Percentiles rank a stretch among this genome's conserved stretches.
Conservation (phyloP, 2,329 filamentous ascomycete species). For the Massarina eburnea region DNA sequence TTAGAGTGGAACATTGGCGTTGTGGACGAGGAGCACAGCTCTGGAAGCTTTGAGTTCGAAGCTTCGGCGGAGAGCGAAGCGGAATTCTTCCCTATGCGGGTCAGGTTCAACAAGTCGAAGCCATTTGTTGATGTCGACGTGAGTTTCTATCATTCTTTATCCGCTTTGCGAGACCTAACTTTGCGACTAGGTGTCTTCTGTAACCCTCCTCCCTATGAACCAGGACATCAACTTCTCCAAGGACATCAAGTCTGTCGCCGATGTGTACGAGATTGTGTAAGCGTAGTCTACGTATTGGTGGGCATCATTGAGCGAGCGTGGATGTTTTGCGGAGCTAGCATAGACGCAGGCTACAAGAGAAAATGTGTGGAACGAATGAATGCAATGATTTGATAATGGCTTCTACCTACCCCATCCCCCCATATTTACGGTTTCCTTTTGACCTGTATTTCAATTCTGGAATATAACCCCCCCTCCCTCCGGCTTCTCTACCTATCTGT, state of each 20-base stretch:
- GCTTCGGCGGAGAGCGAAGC: constrained; percentile 83
- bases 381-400: too few relatives aligned
- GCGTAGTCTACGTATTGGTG: background rate
- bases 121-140: constrained; percentile 95
- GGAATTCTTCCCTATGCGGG: constrained; percentile 97
- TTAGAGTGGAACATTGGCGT: constrained; percentile 92
- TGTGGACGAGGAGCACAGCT: constrained; percentile 79
- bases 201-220: constrained; percentile 71
- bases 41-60: constrained; percentile 93
- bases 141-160: constrained; percentile 49
- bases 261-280: constrained; percentile 76
- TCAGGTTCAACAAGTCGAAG: constrained; percentile 81
- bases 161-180: background rate
- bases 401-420: background rate
- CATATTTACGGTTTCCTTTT: background rate
- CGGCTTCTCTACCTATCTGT: too few relatives aligned
- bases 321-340: background rate
- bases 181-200: constrained; percentile 62
- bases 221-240: constrained; percentile 82
- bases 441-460: too few relatives aligned
- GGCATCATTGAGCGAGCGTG: background rate
- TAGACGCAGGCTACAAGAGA: too few relatives aligned
- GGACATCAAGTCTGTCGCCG: constrained; percentile 75
- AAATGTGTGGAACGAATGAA: too few relatives aligned
- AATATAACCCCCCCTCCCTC: too few relatives aligned